Evolutionary conservation across 306 rosid genomes (phyloP), one percentile per base, ranked within the genome.

Genomic region (Geum urbanum): DNA sequence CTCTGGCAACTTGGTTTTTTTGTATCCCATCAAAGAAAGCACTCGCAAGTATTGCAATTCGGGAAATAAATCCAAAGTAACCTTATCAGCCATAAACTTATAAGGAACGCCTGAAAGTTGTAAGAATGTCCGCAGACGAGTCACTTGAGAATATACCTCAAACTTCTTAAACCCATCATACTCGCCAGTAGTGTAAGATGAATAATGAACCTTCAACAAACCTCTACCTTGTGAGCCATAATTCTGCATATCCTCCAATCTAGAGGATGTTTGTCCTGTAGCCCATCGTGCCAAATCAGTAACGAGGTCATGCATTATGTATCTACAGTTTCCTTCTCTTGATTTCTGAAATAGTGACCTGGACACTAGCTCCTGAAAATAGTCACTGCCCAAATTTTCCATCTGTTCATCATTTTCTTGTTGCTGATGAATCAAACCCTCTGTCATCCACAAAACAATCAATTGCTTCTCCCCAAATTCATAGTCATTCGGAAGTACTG

Each of bases 251-350:
- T 48, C 52, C 18, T 74, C 48, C 1, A 12, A 8, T 45, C 20
- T n/a, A 7, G 16, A 16, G 27, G 47, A 76, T 51, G 76, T 64
- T 13, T 69, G 58, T 59, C 65, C 61, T 2, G 55, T 69, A 55
- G 50, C n/a, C 6, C 1, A 67, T 27, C 15, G 19, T 0, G 74
- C 78, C 9, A 78, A 27, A 48, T 73, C 66, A 24, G 69, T 63
- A 3, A 78, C 9, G 8, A 78, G 71, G 22, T 79, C 79, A 50
- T 79, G 79, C 73, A 77, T 69, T 14, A 65, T 63, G 78, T 73
- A 81, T 47, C 0, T 8, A 0, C 5, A 0, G 0, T 15, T 15
- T 35, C 49, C 45, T n/a, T n/a, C 7, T 3, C 56, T 51, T 52
- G 27, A 52, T 8, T 52, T 52, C 3, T 55, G 60, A 55, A 55